Percentiles rank a stretch among this genome's conserved stretches.
Evolutionary conservation across 164 flowering plant genomes (phyloP).

Genomic region (Vitis cinerea): DNA sequence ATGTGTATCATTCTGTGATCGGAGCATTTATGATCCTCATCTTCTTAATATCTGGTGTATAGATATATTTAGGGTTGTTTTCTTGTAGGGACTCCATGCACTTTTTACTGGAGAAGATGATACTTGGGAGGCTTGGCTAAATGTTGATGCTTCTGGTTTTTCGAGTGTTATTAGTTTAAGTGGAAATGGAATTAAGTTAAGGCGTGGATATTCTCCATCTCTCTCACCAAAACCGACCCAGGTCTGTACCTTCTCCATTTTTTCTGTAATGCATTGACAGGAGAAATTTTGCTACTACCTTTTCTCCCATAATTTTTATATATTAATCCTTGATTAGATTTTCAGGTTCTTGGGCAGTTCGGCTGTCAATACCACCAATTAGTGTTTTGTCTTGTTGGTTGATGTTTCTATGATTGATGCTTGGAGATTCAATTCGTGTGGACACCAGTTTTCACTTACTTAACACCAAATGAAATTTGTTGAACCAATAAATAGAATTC

Average conservation of each 20-base stretch:
- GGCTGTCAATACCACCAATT: too few species aligned
- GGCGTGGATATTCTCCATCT: constrained; percentile 88
- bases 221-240: constrained; percentile 76
- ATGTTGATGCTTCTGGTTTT: constrained; percentile 70
- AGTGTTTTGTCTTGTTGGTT: too few species aligned
- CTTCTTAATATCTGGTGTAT: background rate
- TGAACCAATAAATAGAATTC: too few species aligned
- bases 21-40: background rate
- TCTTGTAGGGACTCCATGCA: constrained; percentile 86
- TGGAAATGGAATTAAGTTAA: constrained; percentile 71
- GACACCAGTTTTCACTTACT: too few species aligned
- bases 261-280: background rate
- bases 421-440: too few species aligned
- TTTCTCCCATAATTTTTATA: too few species aligned
- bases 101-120: constrained; percentile 99
- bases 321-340: too few species aligned
- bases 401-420: too few species aligned
- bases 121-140: constrained; percentile 98
- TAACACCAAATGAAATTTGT: too few species aligned
- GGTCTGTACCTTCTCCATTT: constrained; percentile 33
- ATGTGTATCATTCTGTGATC: constrained; percentile 20
- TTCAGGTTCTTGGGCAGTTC: too few species aligned
- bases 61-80: background rate
- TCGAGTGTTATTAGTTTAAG: constrained; percentile 52
- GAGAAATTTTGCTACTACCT: background rate